These are phyloP conservation scores for Diplogelasinospora grovesii DNA, from an alignment of 495 filamentous ascomycete genomes.

Conservation along the genomic window DNA sequence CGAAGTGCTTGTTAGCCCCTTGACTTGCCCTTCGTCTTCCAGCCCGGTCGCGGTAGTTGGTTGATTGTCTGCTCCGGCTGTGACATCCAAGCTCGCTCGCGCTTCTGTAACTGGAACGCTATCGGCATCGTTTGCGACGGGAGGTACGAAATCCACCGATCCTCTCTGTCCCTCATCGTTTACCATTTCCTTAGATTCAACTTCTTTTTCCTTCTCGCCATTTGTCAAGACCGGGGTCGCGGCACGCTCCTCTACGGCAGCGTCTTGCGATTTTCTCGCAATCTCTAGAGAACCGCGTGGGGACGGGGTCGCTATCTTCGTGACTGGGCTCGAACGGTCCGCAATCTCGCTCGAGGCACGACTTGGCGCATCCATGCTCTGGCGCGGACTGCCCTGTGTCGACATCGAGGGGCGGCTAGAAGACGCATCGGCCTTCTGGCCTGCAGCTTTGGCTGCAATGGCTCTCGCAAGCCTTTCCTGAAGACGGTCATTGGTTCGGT, in stretches of 20 bases:
- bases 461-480: slow-evolving; percentile 76
- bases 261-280: slow-evolving; percentile 17
- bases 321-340: slow-evolving; percentile 11
- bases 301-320: slow-evolving; percentile 11
- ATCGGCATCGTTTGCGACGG: background rate
- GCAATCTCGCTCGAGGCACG: slow-evolving; percentile 24
- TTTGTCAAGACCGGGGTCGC: background rate
- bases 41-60: background rate
- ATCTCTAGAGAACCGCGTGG: slow-evolving; percentile 15
- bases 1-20: slow-evolving; percentile 47
- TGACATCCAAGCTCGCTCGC: slow-evolving; percentile 1
- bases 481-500: slow-evolving; percentile 62
- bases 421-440: slow-evolving; percentile 7
- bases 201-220: slow-evolving; percentile 1
- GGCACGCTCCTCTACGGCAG: background rate
- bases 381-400: slow-evolving; percentile 23
- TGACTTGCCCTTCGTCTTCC: slow-evolving; percentile 2
- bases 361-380: slow-evolving; percentile 25
- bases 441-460: slow-evolving; percentile 39
- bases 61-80: background rate
- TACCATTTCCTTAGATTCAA: background rate
- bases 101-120: background rate
- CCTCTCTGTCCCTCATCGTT: slow-evolving; percentile 4
- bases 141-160: slow-evolving; percentile 5
- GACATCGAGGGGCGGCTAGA: slow-evolving; percentile 17